Conservation (phyloP, 2,329 filamentous ascomycete species). For the Fusarium goolgardi region DNA sequence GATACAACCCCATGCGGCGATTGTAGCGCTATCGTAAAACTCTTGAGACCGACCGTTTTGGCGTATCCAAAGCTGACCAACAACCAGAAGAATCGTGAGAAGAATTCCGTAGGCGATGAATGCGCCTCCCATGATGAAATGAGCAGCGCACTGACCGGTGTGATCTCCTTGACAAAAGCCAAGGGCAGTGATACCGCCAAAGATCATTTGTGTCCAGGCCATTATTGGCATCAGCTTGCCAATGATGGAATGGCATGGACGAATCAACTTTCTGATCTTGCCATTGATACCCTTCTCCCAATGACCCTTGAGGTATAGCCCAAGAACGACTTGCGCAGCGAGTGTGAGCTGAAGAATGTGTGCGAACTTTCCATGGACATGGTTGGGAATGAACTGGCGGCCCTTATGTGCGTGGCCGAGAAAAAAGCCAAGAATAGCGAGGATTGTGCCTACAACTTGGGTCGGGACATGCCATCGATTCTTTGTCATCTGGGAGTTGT, state of each 20-base stretch:
- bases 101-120: constrained; percentile 95
- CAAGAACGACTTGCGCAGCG: constrained; percentile 79
- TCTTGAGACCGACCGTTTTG: constrained; percentile 89
- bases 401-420: constrained; percentile 92
- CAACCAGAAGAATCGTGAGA: constrained; percentile 85
- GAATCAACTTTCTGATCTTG: constrained; percentile 77
- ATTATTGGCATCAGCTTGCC: constrained; percentile 90
- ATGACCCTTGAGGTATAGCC: constrained; percentile 89
- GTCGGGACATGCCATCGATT: constrained; percentile 95
- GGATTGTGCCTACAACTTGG: constrained; percentile 77
- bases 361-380: constrained; percentile 85
- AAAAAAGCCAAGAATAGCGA: constrained; percentile 88
- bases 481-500: constrained; percentile 74
- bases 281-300: constrained; percentile 86
- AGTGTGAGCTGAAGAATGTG: constrained; percentile 84
- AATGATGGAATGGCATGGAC: constrained; percentile 80
- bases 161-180: constrained; percentile 96
- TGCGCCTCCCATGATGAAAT: constrained; percentile 98
- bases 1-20: constrained; percentile 94
- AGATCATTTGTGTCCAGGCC: constrained; percentile 93
- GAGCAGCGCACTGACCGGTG: constrained; percentile 89
- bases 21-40: constrained; percentile 93
- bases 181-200: constrained; percentile 90
- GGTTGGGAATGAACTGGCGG: constrained; percentile 79
- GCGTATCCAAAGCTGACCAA: constrained; percentile 88